These are phyloP conservation scores for Simplicillium aogashimaense DNA, from an alignment of 2,329 filamentous ascomycete genomes.

Conservation along the genomic window DNA sequence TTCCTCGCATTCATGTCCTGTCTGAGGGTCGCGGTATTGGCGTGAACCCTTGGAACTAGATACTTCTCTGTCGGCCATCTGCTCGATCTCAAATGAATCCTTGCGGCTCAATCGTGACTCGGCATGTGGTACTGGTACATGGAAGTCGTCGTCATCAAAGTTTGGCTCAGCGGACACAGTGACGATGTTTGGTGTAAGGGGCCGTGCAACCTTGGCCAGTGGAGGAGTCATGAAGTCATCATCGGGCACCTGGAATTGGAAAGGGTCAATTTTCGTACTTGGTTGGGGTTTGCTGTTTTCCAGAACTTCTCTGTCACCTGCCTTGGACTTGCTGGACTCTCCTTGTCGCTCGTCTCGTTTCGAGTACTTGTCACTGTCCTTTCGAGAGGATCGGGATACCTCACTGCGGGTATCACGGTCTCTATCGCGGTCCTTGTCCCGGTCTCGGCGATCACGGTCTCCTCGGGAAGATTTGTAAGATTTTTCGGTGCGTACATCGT, in stretches of 20 bases:
- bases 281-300: conserved; percentile 13
- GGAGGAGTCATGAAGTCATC: conserved; percentile 39
- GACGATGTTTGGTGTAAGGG: conserved; percentile 39
- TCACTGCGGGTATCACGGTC: conserved; percentile 18
- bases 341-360: conserved; percentile 17
- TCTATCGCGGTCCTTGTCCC: conserved; percentile 15
- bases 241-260: conserved; percentile 46
- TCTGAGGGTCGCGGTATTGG: conserved; percentile 12
- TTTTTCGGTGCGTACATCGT: conserved; percentile 13
- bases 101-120: conserved; percentile 34
- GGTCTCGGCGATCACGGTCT: conserved; percentile 13
- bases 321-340: conserved; percentile 16
- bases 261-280: conserved; percentile 38
- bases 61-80: conserved; percentile 19
- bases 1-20: conserved; percentile 18
- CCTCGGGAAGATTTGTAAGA: conserved; percentile 5
- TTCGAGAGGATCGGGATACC: conserved; percentile 12
- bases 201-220: conserved; percentile 25
- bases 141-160: conserved; percentile 26
- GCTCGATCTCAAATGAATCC: conserved; percentile 37
- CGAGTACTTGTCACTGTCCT: conserved; percentile 13
- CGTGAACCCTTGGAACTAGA: conserved; percentile 11
- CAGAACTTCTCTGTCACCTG: conserved; percentile 14
- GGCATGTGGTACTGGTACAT: conserved; percentile 14
- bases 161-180: conserved; percentile 45